These are phyloP conservation scores for Alternaria gaisen DNA, from an alignment of 2,329 filamentous ascomycete species.

Conservation along the genomic window DNA sequence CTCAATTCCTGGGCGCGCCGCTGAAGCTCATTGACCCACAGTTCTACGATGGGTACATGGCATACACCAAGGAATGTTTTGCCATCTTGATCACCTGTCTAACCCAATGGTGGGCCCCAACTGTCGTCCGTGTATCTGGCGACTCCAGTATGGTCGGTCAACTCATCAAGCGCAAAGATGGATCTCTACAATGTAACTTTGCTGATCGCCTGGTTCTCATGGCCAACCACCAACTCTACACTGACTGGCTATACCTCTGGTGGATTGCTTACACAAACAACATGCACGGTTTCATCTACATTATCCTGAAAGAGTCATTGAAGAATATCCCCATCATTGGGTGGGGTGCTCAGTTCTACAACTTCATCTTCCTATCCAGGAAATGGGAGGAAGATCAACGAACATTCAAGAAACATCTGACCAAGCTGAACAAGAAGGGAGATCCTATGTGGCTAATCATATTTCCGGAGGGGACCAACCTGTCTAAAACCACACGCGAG, in stretches of 20 bases:
- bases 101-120: slow-evolving; percentile 89
- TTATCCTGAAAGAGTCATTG: slow-evolving; percentile 87
- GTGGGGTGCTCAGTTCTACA: slow-evolving; percentile 83
- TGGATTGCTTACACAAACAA: slow-evolving; percentile 88
- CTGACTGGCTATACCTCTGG: slow-evolving; percentile 92
- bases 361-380: slow-evolving; percentile 91
- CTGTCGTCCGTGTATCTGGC: slow-evolving; percentile 81
- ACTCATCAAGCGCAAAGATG: slow-evolving; percentile 73
- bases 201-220: slow-evolving; percentile 84
- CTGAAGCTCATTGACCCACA: slow-evolving; percentile 79
- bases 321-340: slow-evolving; percentile 83
- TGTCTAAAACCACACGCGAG: slow-evolving; percentile 73
- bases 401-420: slow-evolving; percentile 76
- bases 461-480: slow-evolving; percentile 88
- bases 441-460: slow-evolving; percentile 91
- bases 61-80: slow-evolving; percentile 85
- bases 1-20: slow-evolving; percentile 78
- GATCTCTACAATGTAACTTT: slow-evolving; percentile 79
- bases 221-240: slow-evolving; percentile 89
- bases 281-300: slow-evolving; percentile 88
- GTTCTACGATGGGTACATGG: slow-evolving; percentile 86
- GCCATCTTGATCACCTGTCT: slow-evolving; percentile 79
- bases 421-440: slow-evolving; percentile 72
- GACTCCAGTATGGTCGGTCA: slow-evolving; percentile 81
- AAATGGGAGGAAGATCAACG: slow-evolving; percentile 84